These are phyloP conservation scores for Chrysosporium queenslandicum DNA, from an alignment of 2,329 filamentous ascomycete species.

Conservation along the genomic window DNA sequence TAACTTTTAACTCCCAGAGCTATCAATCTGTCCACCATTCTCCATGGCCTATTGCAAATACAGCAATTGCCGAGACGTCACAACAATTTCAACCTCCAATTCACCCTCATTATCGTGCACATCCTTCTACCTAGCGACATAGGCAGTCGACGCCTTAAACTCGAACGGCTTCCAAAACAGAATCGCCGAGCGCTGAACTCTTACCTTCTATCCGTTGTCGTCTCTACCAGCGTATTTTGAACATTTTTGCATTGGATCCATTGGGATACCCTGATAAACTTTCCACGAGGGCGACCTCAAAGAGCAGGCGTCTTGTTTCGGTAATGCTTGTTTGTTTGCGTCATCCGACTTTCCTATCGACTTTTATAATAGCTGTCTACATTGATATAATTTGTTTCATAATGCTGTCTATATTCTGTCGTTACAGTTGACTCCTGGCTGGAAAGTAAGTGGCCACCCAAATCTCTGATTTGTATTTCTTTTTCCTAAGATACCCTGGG, in stretches of 20 bases:
- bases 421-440: not conserved
- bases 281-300: constrained; percentile 12
- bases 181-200: not conserved
- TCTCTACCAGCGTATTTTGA: not conserved
- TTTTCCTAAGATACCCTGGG: constrained; percentile 14
- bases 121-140: not conserved
- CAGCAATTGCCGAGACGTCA: not conserved
- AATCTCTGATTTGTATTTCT: not conserved
- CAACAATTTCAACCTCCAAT: constrained; percentile 1
- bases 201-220: not conserved
- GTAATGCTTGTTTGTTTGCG: not conserved
- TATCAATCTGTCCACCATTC: not conserved
- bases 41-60: not conserved
- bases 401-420: not conserved
- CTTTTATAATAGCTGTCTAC: not conserved
- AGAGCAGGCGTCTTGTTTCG: constrained; percentile 3
- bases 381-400: too few relatives aligned
- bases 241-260: not conserved
- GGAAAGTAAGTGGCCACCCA: not conserved
- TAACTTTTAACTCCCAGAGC: not conserved
- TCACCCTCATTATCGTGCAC: not conserved
- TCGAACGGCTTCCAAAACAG: not conserved
- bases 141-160: not conserved
- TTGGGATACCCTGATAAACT: not conserved
- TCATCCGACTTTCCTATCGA: not conserved